These are phyloP conservation scores for Nadsonia commutata DNA, from an alignment of 1,139 yeast genomes.

Conservation along the genomic window DNA sequence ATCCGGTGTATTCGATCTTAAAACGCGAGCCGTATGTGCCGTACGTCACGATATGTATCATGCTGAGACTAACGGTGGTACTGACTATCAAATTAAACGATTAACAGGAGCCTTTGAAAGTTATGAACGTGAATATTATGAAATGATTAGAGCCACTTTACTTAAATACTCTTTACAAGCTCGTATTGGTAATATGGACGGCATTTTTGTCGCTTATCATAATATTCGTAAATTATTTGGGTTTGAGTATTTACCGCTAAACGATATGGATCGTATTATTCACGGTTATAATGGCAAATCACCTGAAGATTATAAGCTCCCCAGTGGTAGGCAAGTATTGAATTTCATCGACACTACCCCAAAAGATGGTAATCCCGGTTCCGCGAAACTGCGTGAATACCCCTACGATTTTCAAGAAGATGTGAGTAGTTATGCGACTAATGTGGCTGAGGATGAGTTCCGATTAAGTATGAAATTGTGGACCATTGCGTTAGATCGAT, in stretches of 20 bases:
- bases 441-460: constrained; percentile 62
- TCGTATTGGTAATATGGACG: constrained; percentile 92
- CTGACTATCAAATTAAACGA: constrained; percentile 52
- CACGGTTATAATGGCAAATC: constrained; percentile 19
- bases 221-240: constrained; percentile 73
- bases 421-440: constrained; percentile 24
- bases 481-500: constrained; percentile 34
- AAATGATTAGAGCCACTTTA: constrained; percentile 60
- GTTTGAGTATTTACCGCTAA: constrained; percentile 71
- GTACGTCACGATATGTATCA: constrained; percentile 65
- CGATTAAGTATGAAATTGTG: constrained; percentile 46
- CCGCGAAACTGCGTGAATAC: constrained; percentile 1
- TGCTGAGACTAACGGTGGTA: constrained; percentile 39
- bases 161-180: constrained; percentile 84
- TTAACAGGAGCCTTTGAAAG: constrained; percentile 57
- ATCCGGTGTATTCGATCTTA: constrained; percentile 81
- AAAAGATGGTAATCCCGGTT: constrained; percentile 1
- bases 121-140: constrained; percentile 64
- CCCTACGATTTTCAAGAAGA: constrained; percentile 11
- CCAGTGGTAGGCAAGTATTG: constrained; percentile 2
- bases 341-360: constrained; percentile 2
- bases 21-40: constrained; percentile 82
- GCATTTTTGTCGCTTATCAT: constrained; percentile 84
- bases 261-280: constrained; percentile 49
- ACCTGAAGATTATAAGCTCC: constrained; percentile 9